Base-by-base conservation (phyloP, 805 yeast species). In the Candida golubevii region DNA sequence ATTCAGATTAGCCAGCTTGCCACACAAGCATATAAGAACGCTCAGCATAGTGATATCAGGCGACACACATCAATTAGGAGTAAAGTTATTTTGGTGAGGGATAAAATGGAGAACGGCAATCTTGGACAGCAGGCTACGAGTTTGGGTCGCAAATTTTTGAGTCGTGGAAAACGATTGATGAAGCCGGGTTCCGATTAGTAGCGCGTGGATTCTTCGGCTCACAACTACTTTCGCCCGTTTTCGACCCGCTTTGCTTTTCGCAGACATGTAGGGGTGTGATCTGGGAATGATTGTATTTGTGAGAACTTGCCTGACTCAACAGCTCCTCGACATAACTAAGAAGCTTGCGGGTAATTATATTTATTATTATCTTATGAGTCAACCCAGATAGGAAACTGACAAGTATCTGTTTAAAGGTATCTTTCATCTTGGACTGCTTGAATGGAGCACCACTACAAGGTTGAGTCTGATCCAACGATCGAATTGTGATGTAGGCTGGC, bases 21-120 rank as follows among this genome's bases (percentile, higher is more conserved):
- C 2, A 67, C 76, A 28, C 79, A 75, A 43, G 88, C 88, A 1
- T 83, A 82, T 59, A 80, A 78, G 33, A 80, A 82, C 54, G 85
- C 86, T 1, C 70, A 78, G 7, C 78, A 78, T 53, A 74, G 69
- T 49, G 79, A 79, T 41, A 65, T 74, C 44, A 74, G 78, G 49
- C 65, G 83, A 55, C 56, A 54, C 38, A 50, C 54, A 2, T 52
- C 55, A 7, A 53, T 54, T 15, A 47, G 86, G 66, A 31, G 91
- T 82, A 63, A 81, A 50, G 75, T 68, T 14, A 74, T 74, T 15
- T 74, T 74, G 46, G 79, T 79, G 6, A 74, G 73, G 53, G 76
- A 69, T 51, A 72, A 68, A 54, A 73, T 70, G 40, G 72, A 76
- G 62, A 62, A 66, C 1, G 55, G 54, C n/a, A 48, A 45, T n/a